Base-by-base conservation (phyloP, 768 basidiomycete genomes). In the Rhodotorula toruloides region DNA sequence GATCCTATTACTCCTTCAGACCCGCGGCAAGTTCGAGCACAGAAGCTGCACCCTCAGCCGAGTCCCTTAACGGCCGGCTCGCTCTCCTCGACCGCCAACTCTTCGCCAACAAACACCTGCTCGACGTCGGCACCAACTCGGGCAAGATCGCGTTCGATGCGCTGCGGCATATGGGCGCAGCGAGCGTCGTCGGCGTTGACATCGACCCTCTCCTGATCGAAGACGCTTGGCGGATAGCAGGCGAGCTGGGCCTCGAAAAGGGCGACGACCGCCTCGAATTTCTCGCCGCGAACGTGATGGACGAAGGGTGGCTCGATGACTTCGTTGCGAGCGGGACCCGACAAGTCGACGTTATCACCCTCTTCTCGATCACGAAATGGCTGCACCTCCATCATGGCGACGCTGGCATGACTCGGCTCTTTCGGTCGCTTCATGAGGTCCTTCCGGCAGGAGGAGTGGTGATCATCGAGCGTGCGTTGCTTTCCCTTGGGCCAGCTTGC, bases 301-400 rank as follows among this genome's bases (percentile, higher is more conserved):
- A 40, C 3, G 40, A 37, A 0, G 67, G 58, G 21, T 68, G 62
- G 61, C 36, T 61, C 58, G 32, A 53, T 1, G 36, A 27, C 34
- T 43, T 17, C 21, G 27, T 12, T 11, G 22, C 10, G 52, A 12
- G 4, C 44, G 34, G 25, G 29, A 54, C 32, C 25, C 17, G 8
- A 3, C 27, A n/a, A 11, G 60, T 64, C 62, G 61, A 65, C 40
- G 43, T 62, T 55, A 29, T 61, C 47, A 40, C 22, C 73, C 90
- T 89, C 2, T 85, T 92, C 70, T 91, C 89, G 0, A 78, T 92
- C 49, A 84, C 90, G 0, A 94, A 91, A 77, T 94, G 91, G 91
- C 87, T 92, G n/a, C 91, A 93, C 75, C 80, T 93, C 19, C 87
- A 92, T 69, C 80, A 81, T 27, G 87, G 88, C 17, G 91, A 94